Evolutionary conservation across 306 rosid species (phyloP), one percentile per base, ranked within the genome.

Genomic region (Cercis canadensis): DNA sequence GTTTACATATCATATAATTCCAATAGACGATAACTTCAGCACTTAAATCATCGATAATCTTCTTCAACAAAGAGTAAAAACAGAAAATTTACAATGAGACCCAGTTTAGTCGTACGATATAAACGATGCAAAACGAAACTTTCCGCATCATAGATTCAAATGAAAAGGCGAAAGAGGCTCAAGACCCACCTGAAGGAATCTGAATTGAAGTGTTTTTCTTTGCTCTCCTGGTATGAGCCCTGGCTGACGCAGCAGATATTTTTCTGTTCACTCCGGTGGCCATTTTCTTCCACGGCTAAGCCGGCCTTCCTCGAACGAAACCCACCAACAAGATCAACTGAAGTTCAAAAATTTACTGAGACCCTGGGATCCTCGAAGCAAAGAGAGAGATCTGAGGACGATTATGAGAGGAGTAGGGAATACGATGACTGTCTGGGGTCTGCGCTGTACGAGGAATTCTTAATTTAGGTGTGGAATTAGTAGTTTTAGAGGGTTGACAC

Each of bases 211-310:
- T 36, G 59, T 70, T 34, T 67, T 82, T 82, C 65, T 75, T 83
- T 13, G 91, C 51, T 65, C 73, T 89, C 44, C 97, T 75, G 18
- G 96, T 87, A 82, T 87, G 96, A 77, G 92, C 69, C 49, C 92
- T 75, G 12, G 96, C 96, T 45, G 97, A 87, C 5, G 92, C 88
- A 8, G 99, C 96, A 1, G 92, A 87, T 60, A 87, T 83, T 76
- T 80, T 94, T 73, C 96, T 71, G 85, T 59, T 89, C 29, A 70
- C 61, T 43, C 84, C 85, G 11, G 76, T 69, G 41, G 89, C 97
- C 97, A 93, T 90, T 56, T 31, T 14, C 41, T 37, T 5, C 31
- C 18, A 6, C 14, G 3, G 9, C 49, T 13, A 21, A 17, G 2
- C 13, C 4, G 0, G 31, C 9, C 21, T 51, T 44, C 34, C 50